Percentiles rank a stretch among this genome's conserved stretches.
Conservation (phyloP, 2,329 filamentous ascomycete species). For the Gaeumannomyces sp. region DNA sequence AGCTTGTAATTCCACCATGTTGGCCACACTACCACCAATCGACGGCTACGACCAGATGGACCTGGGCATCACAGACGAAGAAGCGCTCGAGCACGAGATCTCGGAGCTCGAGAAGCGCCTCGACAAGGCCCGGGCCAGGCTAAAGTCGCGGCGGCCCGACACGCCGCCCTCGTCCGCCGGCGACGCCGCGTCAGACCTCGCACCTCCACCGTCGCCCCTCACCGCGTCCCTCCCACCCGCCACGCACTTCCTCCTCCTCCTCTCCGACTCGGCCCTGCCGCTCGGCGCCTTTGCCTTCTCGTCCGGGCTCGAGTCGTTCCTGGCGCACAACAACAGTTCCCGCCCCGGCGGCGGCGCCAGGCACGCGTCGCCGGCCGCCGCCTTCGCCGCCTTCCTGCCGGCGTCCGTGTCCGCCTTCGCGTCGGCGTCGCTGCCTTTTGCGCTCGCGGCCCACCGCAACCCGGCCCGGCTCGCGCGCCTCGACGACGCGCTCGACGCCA, state of each 20-base stretch:
- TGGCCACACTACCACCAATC: background rate
- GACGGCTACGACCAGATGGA: conserved; percentile 25
- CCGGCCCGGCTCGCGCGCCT: conserved; percentile 44
- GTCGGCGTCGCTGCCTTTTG: conserved; percentile 67
- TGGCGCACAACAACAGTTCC: conserved; percentile 51
- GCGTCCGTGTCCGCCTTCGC: conserved; percentile 67
- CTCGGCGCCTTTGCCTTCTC: conserved; percentile 85
- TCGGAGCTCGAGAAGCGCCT: conserved; percentile 47
- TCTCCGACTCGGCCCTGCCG: conserved; percentile 75
- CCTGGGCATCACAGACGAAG: conserved; percentile 30
- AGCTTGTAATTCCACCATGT: background rate
- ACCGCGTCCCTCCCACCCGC: conserved; percentile 18
- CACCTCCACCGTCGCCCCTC: background rate
- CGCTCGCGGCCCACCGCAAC: conserved; percentile 58
- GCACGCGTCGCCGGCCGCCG: conserved; percentile 24
- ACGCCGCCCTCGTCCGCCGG: conserved; percentile 20
- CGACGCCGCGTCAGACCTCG: background rate
- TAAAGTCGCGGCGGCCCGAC: conserved; percentile 18
- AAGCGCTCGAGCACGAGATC: conserved; percentile 23
- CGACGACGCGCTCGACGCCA: conserved; percentile 72
- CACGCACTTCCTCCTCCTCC: conserved; percentile 65
- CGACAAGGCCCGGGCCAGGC: conserved; percentile 35
- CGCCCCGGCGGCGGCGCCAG: conserved; percentile 1
- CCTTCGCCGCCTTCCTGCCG: conserved; percentile 61
- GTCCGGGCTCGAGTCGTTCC: conserved; percentile 74